phyloP scores from a whole-genome alignment of 441 rosid species.

The Aquilaria agallochum region DNA sequence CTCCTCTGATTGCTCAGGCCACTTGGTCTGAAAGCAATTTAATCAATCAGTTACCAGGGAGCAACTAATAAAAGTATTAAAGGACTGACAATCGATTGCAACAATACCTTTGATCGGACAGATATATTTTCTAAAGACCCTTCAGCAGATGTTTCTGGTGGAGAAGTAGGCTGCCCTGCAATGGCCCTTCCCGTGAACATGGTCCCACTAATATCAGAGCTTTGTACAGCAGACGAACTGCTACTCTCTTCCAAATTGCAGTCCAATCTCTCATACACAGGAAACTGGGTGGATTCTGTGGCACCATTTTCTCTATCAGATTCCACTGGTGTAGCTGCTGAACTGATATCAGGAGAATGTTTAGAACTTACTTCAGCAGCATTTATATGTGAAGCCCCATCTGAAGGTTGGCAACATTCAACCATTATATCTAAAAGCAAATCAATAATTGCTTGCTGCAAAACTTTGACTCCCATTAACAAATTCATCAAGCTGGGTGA shows the following conservation, averaged over 20 bases:
- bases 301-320: slow-evolving; percentile 68
- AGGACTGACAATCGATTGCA: slow-evolving; percentile 10
- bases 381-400: slow-evolving; percentile 60
- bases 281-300: slow-evolving; percentile 51
- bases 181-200: slow-evolving; percentile 47
- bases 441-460: slow-evolving; percentile 99
- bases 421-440: slow-evolving; percentile 98
- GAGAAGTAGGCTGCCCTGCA: slow-evolving; percentile 52
- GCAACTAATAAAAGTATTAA: slow-evolving; percentile 3
- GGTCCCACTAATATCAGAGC: slow-evolving; percentile 57
- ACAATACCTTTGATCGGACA: slow-evolving; percentile 73
- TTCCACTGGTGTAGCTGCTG: slow-evolving; percentile 56
- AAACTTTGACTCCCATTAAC: slow-evolving; percentile 97
- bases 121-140: slow-evolving; percentile 54
- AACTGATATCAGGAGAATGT: slow-evolving; percentile 51
- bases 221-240: slow-evolving; percentile 68
- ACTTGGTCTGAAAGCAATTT: slow-evolving; percentile 66
- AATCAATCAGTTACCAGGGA: slow-evolving; percentile 21
- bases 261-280: slow-evolving; percentile 67
- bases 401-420: slow-evolving; percentile 97
- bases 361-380: slow-evolving; percentile 53
- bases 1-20: slow-evolving; percentile 99
- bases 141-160: slow-evolving; percentile 64
- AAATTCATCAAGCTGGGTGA: slow-evolving; percentile 98
- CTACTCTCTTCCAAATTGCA: slow-evolving; percentile 61